A percentile compares a stretch with the other conserved stretches of the same genome.
phyloP scores from a whole-genome alignment of 768 basidiomycete species.

The Rhodotorula paludigena region DNA sequence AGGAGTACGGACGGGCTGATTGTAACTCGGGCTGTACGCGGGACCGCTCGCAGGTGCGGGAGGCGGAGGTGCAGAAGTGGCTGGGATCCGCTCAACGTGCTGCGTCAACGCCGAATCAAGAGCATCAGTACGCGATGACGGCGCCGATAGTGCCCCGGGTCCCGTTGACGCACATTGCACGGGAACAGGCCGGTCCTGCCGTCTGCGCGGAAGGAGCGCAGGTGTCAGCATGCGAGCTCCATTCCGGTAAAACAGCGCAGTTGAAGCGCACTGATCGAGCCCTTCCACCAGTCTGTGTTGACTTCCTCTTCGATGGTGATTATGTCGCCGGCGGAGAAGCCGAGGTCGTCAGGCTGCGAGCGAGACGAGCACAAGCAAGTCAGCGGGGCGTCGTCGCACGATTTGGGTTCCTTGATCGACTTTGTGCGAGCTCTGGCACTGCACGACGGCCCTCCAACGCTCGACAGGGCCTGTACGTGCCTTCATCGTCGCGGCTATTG shows the following conservation, averaged over 20 bases:
- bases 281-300: conserved; percentile 84
- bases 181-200: conserved; percentile 73
- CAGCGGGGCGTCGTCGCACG: too few species aligned
- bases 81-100: conserved; percentile 57
- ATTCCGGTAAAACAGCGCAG: background rate
- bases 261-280: conserved; percentile 43
- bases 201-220: conserved; percentile 41
- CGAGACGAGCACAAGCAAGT: too few species aligned
- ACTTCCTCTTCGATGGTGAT: conserved; percentile 74
- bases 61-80: conserved; percentile 18
- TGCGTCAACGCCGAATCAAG: background rate
- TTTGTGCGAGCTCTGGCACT: too few species aligned
- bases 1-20: background rate
- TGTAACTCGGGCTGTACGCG: background rate
- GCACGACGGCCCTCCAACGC: too few species aligned
- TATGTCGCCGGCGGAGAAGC: conserved; percentile 68
- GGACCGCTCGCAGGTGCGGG: background rate
- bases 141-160: background rate
- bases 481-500: too few species aligned
- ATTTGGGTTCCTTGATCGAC: too few species aligned
- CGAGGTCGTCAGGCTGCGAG: conserved; percentile 57
- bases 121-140: background rate
- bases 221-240: background rate
- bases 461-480: too few species aligned
- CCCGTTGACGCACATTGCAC: conserved; percentile 48